Evolutionary conservation across 371 early-diverging fungal genomes (phyloP).

Genomic region (Mortierella sp.): DNA sequence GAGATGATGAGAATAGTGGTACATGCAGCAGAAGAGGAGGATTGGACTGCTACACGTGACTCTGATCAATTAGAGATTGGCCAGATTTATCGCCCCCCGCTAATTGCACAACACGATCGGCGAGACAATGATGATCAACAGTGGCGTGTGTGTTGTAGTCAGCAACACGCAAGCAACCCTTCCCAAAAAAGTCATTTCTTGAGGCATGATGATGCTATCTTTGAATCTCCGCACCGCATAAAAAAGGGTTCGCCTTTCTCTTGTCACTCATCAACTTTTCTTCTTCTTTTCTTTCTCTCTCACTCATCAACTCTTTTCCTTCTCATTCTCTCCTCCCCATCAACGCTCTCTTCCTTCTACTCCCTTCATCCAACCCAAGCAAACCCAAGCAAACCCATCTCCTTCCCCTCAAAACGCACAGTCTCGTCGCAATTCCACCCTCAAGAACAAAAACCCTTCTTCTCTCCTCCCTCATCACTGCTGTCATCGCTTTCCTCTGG

Average conservation of each 20-base stretch:
- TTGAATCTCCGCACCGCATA: not conserved
- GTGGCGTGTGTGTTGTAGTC: not conserved
- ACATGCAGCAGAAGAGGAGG: too few species aligned
- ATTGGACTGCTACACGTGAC: too few species aligned
- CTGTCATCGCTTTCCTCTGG: not conserved
- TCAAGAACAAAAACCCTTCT: not conserved
- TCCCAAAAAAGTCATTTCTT: not conserved
- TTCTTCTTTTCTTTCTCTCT: not conserved
- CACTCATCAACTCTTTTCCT: not conserved
- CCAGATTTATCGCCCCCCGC: too few species aligned
- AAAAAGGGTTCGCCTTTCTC: not conserved
- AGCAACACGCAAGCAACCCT: constrained; percentile 1
- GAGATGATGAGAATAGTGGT: too few species aligned
- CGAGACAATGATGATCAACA: too few species aligned
- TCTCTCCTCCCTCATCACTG: not conserved
- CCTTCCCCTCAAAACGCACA: not conserved
- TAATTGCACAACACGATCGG: constrained; percentile 4
- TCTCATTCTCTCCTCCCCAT: not conserved
- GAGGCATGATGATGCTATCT: too few species aligned
- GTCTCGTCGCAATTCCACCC: not conserved
- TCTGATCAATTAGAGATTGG: not conserved
- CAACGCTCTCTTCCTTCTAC: too few species aligned
- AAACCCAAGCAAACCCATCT: not conserved
- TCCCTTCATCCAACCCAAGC: not conserved
- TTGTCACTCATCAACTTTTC: not conserved